A percentile compares a stretch with the other conserved stretches of the same genome.
These are phyloP conservation scores for Chenopodium album DNA, from an alignment of 148 eudicot species.

Conservation along the genomic window DNA sequence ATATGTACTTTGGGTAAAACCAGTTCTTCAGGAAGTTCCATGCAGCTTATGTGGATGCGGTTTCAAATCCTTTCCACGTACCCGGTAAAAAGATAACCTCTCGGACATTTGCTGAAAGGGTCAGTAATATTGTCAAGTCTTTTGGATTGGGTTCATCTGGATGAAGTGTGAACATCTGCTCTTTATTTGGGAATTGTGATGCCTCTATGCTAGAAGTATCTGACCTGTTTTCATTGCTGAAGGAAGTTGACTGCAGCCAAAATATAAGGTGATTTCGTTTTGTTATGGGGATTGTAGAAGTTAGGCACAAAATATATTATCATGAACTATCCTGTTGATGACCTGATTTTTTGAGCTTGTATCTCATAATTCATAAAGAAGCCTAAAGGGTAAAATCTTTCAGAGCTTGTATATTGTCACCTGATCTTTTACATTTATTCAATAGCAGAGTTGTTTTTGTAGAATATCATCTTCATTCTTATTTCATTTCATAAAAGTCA, in stretches of 20 bases:
- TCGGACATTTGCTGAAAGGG: slow-evolving; percentile 74
- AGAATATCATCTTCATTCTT: not conserved
- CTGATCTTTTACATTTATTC: not conserved
- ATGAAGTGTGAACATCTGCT: slow-evolving; percentile 36
- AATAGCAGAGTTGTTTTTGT: not conserved
- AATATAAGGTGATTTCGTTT: not conserved
- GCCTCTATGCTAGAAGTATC: slow-evolving; percentile 4
- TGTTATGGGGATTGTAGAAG: not conserved
- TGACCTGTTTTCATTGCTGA: not conserved
- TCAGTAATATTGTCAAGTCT: slow-evolving; percentile 78
- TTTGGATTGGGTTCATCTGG: slow-evolving; percentile 76
- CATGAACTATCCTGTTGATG: slow-evolving; percentile 4
- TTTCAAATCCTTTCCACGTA: slow-evolving; percentile 95
- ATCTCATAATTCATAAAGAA: not conserved
- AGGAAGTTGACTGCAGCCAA: not conserved
- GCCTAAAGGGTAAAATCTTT: not conserved
- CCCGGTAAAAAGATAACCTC: slow-evolving; percentile 99
- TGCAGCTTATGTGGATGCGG: slow-evolving; percentile 91
- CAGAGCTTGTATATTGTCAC: slow-evolving; percentile 5
- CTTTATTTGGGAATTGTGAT: not conserved
- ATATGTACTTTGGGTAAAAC: not conserved
- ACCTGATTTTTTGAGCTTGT: not conserved
- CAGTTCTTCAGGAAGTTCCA: slow-evolving; percentile 96
- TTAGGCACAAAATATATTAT: not conserved
- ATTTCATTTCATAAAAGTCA: too few species aligned